A percentile compares a stretch with the other conserved stretches of the same genome.
Conservation (phyloP, 1,284 basidiomycete genomes). For the Ustilago hordei region DNA sequence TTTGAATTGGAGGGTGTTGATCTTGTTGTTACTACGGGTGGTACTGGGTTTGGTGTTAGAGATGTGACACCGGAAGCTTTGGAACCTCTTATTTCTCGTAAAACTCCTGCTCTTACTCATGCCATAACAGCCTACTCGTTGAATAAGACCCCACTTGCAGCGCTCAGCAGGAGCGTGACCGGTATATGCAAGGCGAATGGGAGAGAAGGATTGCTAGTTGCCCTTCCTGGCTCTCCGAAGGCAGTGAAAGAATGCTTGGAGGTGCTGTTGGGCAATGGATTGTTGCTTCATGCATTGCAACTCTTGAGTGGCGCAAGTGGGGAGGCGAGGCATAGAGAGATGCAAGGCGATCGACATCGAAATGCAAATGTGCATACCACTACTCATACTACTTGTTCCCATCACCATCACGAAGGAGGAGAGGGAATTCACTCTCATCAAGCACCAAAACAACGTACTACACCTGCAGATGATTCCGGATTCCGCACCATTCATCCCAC, state of each 20-base stretch:
- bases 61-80: constrained; percentile 87
- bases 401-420: constrained; percentile 53
- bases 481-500: constrained; percentile 78
- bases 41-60: constrained; percentile 83
- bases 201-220: constrained; percentile 77
- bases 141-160: constrained; percentile 81
- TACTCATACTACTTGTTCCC: constrained; percentile 33
- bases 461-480: constrained; percentile 29
- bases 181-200: constrained; percentile 73
- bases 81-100: constrained; percentile 77
- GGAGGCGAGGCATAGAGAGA: constrained; percentile 73
- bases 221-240: constrained; percentile 85
- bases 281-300: constrained; percentile 80
- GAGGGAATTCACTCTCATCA: constrained; percentile 38
- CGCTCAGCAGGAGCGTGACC: constrained; percentile 82
- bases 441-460: constrained; percentile 48
- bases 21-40: constrained; percentile 78
- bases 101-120: constrained; percentile 83
- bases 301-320: constrained; percentile 80
- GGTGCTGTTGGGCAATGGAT: constrained; percentile 73
- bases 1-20: constrained; percentile 24
- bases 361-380: constrained; percentile 6
- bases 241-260: constrained; percentile 83
- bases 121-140: constrained; percentile 79
- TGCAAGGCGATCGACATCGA: constrained; percentile 28